Percentiles rank a stretch among this genome's conserved stretches.
Evolutionary conservation across 164 flowering plant genomes (phyloP).

Genomic region (Akebia trifoliata): DNA sequence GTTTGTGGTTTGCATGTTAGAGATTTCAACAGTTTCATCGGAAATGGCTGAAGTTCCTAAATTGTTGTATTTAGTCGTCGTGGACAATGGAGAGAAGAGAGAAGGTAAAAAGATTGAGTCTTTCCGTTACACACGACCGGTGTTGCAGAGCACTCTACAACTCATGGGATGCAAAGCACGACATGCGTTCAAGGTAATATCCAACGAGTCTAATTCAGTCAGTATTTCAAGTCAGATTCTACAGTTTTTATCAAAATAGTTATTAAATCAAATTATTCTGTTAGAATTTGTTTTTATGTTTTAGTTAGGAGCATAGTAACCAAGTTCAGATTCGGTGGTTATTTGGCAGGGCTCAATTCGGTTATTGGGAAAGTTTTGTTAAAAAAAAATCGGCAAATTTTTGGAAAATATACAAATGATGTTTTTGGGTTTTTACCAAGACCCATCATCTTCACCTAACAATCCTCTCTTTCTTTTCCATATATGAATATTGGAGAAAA

Average conservation of each 20-base stretch:
- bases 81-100: slow-evolving; percentile 40
- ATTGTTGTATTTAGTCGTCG: slow-evolving; percentile 64
- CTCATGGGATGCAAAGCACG: slow-evolving; percentile 98
- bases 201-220: background rate
- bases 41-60: slow-evolving; percentile 60
- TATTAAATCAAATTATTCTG: background rate
- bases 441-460: too few species aligned
- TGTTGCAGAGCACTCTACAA: slow-evolving; percentile 89
- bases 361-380: too few species aligned
- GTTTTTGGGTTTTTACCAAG: too few species aligned
- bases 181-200: slow-evolving; percentile 87
- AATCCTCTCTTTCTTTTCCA: too few species aligned
- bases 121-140: slow-evolving; percentile 74
- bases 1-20: background rate
- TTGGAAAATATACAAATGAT: too few species aligned
- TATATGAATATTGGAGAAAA: too few species aligned
- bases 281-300: too few species aligned
- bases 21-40: background rate
- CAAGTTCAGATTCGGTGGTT: too few species aligned
- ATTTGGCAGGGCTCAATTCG: too few species aligned
- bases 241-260: background rate
- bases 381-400: too few species aligned
- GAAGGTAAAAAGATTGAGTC: slow-evolving; percentile 36
- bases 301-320: too few species aligned
- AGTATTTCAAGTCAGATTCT: background rate